A percentile compares a stretch with the other conserved stretches of the same genome.
Evolutionary conservation across 768 basidiomycete species (phyloP).

Genomic region (Kwoniella sp.): DNA sequence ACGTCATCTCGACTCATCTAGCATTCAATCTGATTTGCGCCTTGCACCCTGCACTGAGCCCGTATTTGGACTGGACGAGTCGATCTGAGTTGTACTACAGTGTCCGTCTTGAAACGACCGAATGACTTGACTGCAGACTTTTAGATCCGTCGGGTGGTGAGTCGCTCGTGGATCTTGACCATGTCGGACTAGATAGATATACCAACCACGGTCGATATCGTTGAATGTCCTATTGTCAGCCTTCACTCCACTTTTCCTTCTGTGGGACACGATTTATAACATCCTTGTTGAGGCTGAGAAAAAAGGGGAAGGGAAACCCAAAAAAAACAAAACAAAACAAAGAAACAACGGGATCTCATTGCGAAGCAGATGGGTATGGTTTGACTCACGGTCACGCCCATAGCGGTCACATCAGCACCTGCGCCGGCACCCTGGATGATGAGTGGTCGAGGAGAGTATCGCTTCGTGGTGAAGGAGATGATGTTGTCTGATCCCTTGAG

Average conservation of each 20-base stretch:
- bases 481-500: constrained; percentile 97
- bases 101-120: no score
- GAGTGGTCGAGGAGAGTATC: constrained; percentile 84
- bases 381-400: constrained; percentile 76
- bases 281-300: background rate
- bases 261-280: no score
- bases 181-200: constrained; percentile 64
- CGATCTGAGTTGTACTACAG: no score
- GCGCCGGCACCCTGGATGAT: constrained; percentile 96
- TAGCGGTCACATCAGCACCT: constrained; percentile 96
- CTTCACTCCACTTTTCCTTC: background rate
- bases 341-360: no score
- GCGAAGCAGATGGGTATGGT: no score
- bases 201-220: constrained; percentile 5
- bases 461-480: constrained; percentile 91
- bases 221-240: no score
- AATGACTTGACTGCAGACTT: background rate
- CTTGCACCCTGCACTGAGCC: no score
- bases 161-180: constrained; percentile 60
- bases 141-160: constrained; percentile 23
- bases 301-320: no score
- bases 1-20: no score
- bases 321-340: background rate
- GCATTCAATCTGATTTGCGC: no score
- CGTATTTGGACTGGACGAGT: no score